These are phyloP conservation scores for Artemisia tridentata DNA, from an alignment of 129 eudicot species.

Conservation along the genomic window DNA sequence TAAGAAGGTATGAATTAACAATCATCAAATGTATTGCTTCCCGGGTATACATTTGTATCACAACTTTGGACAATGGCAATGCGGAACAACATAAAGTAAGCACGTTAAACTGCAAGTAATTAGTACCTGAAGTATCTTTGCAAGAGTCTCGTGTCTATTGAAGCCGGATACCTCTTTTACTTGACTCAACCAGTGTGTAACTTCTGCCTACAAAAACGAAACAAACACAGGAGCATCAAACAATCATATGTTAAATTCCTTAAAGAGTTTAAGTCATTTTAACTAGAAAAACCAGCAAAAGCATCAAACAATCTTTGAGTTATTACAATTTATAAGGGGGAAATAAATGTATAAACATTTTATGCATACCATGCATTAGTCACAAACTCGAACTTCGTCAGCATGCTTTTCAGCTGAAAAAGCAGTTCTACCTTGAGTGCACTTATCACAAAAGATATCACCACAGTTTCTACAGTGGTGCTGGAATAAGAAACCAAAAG, in stretches of 20 bases:
- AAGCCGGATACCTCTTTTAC: slow-evolving; percentile 53
- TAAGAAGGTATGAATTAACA: too few relatives aligned
- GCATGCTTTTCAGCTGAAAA: slow-evolving; percentile 76
- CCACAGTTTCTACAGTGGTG: slow-evolving; percentile 96
- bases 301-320: neutral
- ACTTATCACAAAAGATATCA: slow-evolving; percentile 87
- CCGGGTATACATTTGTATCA: too few relatives aligned
- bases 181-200: slow-evolving; percentile 74
- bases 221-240: neutral
- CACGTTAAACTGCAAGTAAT: neutral
- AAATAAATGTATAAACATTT: neutral
- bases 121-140: slow-evolving; percentile 75
- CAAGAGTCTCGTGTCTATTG: slow-evolving; percentile 74
- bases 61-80: too few relatives aligned
- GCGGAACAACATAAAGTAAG: too few relatives aligned
- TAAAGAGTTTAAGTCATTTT: neutral
- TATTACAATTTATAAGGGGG: neutral
- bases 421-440: slow-evolving; percentile 94
- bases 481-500: slow-evolving; percentile 36
- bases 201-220: slow-evolving; percentile 64
- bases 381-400: slow-evolving; percentile 86
- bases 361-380: slow-evolving; percentile 69
- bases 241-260: too few relatives aligned
- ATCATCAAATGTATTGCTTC: too few relatives aligned
- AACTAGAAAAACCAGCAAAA: neutral